phyloP scores from a whole-genome alignment of 2,329 filamentous ascomycete genomes.

The Hypoxylon sp. region DNA sequence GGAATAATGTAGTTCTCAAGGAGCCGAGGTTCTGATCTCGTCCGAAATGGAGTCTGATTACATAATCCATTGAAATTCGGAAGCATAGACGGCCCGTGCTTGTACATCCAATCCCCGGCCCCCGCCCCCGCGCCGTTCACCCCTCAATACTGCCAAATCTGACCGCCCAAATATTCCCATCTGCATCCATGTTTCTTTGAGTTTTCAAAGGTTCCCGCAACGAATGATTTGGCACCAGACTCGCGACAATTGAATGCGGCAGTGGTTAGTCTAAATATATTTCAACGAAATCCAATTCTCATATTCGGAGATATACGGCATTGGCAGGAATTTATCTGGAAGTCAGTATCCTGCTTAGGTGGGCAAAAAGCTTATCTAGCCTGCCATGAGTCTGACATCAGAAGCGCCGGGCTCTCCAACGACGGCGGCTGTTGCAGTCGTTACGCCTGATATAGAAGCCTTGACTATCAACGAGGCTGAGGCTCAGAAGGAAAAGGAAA shows the following conservation, averaged over 20 bases:
- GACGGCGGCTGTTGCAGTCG: slow-evolving; percentile 14
- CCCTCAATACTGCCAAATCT: slow-evolving; percentile 6
- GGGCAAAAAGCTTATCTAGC: slow-evolving; percentile 12
- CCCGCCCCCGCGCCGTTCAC: too few species aligned
- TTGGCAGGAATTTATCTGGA: not conserved
- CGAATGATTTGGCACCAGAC: too few species aligned
- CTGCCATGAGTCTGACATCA: slow-evolving; percentile 40
- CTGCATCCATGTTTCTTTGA: not conserved
- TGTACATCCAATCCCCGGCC: too few species aligned
- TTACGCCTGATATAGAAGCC: slow-evolving; percentile 34
- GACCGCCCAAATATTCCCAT: slow-evolving; percentile 9
- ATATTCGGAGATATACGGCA: not conserved
- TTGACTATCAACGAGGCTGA: slow-evolving; percentile 29
- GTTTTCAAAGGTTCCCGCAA: not conserved
- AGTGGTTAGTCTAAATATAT: not conserved
- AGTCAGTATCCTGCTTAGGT: not conserved
- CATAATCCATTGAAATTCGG: not conserved
- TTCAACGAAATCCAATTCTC: not conserved
- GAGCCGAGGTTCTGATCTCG: slow-evolving; percentile 8
- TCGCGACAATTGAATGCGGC: too few species aligned
- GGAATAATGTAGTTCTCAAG: not conserved
- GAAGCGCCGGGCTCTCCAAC: slow-evolving; percentile 27
- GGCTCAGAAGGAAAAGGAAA: slow-evolving; percentile 28
- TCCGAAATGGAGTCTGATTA: not conserved
- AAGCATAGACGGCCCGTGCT: not conserved